Percentiles rank a stretch among this genome's conserved stretches.
Evolutionary conservation across 140 eudicot genomes (phyloP).

Genomic region (Anethum foeniculum): DNA sequence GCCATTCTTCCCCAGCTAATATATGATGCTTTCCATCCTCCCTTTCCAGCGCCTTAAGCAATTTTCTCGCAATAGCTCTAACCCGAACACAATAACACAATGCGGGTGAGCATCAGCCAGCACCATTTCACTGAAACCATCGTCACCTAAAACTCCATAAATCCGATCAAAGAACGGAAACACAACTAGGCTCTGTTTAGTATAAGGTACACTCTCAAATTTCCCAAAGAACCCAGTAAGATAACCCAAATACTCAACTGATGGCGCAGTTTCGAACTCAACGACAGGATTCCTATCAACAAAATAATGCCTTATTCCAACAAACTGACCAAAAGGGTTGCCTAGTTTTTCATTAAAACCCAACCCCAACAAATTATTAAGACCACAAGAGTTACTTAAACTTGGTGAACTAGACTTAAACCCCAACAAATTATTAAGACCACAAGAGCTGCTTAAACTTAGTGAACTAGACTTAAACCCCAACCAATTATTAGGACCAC

Average conservation of each 20-base stretch:
- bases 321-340: neutral
- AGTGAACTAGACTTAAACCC: conserved; percentile 18
- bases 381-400: too few relatives aligned
- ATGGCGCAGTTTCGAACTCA: neutral
- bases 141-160: neutral
- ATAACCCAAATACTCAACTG: neutral
- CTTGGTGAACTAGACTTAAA: conserved; percentile 17
- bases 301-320: neutral
- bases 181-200: too few relatives aligned
- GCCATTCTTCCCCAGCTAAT: neutral
- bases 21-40: neutral
- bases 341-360: too few relatives aligned
- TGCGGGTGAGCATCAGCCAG: neutral
- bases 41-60: neutral
- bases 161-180: neutral
- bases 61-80: neutral
- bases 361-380: too few relatives aligned
- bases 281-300: neutral
- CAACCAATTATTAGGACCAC: too few relatives aligned
- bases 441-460: too few relatives aligned
- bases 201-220: neutral
- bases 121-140: neutral
- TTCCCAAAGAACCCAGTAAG: neutral
- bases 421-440: too few relatives aligned
- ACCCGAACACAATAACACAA: neutral